Evolutionary conservation across 306 rosid species (phyloP).

Genomic region (Betula pendula): DNA sequence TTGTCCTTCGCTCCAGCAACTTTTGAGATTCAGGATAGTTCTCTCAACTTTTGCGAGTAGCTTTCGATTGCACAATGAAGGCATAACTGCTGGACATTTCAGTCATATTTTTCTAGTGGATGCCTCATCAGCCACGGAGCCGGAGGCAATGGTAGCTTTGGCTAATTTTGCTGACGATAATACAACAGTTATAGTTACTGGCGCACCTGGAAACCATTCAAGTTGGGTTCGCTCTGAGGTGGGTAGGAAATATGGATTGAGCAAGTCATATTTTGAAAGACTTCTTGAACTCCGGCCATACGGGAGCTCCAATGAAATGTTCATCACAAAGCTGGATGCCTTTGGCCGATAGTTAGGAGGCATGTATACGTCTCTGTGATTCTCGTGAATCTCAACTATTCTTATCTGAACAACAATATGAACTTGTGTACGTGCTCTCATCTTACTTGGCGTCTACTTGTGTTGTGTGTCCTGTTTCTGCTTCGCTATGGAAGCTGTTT

Average conservation of each 20-base stretch:
- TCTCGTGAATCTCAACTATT: not conserved
- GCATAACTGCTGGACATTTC: constrained; percentile 26
- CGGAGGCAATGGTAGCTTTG: constrained; percentile 30
- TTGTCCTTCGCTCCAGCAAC: constrained; percentile 31
- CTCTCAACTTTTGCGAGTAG: constrained; percentile 42
- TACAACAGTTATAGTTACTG: constrained; percentile 35
- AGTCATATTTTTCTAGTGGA: constrained; percentile 42
- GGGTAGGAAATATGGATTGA: constrained; percentile 31
- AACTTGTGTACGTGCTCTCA: not conserved
- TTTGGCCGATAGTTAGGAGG: not conserved
- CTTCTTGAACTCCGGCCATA: constrained; percentile 1
- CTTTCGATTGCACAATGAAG: not conserved
- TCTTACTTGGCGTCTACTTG: not conserved
- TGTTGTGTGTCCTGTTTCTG: not conserved
- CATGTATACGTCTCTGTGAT: too few relatives aligned
- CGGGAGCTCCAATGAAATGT: not conserved
- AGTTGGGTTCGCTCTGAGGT: constrained; percentile 29
- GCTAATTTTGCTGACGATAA: constrained; percentile 29
- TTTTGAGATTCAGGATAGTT: constrained; percentile 31
- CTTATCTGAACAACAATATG: not conserved
- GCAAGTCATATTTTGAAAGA: constrained; percentile 19
- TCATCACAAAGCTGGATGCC: not conserved
- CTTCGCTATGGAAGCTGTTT: not conserved
- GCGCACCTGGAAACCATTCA: constrained; percentile 7
- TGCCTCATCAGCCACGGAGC: constrained; percentile 40